Conservation (phyloP, 192 early-diverging fungal species). For the Backusella circina region DNA sequence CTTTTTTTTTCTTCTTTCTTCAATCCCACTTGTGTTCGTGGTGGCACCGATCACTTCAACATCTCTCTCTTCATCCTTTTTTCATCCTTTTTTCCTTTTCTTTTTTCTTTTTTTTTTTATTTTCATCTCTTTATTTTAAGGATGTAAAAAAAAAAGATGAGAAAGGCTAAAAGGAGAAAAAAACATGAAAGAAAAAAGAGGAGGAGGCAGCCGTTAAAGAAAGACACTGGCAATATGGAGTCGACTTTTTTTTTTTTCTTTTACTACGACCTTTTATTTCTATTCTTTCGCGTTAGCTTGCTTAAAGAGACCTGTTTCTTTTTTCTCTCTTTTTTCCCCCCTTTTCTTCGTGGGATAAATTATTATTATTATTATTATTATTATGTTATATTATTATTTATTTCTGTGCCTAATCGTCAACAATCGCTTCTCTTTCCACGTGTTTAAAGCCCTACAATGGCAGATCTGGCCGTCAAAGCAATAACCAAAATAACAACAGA, state of each 20-base stretch:
- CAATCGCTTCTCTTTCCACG: constrained; percentile 4
- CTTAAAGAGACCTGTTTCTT: background rate
- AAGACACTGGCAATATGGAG: constrained; percentile 4
- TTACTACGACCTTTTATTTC: background rate
- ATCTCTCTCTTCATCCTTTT: background rate
- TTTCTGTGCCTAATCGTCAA: constrained; percentile 12
- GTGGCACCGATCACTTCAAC: background rate
- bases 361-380: background rate
- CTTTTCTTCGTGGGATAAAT: background rate
- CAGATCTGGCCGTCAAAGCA: background rate
- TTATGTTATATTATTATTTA: constrained; percentile 1
- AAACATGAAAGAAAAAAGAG: background rate
- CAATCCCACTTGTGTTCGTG: constrained; percentile 4
- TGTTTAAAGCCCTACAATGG: constrained; percentile 11
- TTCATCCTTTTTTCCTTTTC: background rate
- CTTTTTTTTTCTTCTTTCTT: constrained; percentile 2
- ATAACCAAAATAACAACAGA: background rate
- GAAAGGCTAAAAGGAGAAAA: background rate
- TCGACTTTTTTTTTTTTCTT: background rate
- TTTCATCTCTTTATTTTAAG: background rate
- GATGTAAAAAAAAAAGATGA: background rate
- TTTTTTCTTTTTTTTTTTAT: background rate
- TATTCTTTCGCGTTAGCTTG: background rate
- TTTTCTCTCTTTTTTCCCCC: background rate
- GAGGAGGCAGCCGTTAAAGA: background rate